phyloP scores from a whole-genome alignment of 805 yeast genomes.

The Naumovozyma dairenensis region DNA sequence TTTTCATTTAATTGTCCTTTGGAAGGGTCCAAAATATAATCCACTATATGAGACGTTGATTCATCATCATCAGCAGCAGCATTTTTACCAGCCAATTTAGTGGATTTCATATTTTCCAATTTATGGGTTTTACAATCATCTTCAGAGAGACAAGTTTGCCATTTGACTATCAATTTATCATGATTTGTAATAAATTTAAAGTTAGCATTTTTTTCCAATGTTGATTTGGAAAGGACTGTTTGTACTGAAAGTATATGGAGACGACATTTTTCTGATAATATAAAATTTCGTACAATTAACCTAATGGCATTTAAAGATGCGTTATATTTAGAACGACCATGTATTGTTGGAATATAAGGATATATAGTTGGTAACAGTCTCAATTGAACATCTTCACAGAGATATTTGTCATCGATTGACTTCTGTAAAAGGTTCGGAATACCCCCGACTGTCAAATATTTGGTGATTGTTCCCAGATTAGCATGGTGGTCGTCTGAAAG shows the following conservation, averaged over 20 bases:
- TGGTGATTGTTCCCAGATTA: conserved; percentile 47
- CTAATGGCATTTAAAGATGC: conserved; percentile 50
- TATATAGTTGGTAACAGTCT: conserved; percentile 46
- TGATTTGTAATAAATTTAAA: conserved; percentile 11
- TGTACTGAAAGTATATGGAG: conserved; percentile 38
- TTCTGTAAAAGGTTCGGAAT: conserved; percentile 43
- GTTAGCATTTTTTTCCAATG: conserved; percentile 1
- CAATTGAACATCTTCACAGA: conserved; percentile 41
- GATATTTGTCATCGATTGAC: conserved; percentile 34
- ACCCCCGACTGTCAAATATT: conserved; percentile 34
- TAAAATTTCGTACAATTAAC: conserved; percentile 42
- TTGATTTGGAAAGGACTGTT: conserved; percentile 11
- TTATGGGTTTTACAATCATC: conserved; percentile 4
- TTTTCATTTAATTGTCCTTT: conserved; percentile 5
- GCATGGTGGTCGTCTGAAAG: too few species aligned
- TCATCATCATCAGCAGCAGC: too few species aligned
- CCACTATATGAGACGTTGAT: conserved; percentile 8
- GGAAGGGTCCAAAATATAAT: conserved; percentile 12
- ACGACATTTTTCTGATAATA: conserved; percentile 42
- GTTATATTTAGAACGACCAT: conserved; percentile 46
- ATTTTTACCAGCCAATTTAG: too few species aligned
- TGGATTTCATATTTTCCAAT: neutral
- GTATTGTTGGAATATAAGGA: conserved; percentile 44
- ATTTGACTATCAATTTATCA: conserved; percentile 20
- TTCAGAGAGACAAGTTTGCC: conserved; percentile 19